Evolutionary conservation across 176 grass and related monocot species (phyloP).

Genomic region (Chrysopogon serrulatus): DNA sequence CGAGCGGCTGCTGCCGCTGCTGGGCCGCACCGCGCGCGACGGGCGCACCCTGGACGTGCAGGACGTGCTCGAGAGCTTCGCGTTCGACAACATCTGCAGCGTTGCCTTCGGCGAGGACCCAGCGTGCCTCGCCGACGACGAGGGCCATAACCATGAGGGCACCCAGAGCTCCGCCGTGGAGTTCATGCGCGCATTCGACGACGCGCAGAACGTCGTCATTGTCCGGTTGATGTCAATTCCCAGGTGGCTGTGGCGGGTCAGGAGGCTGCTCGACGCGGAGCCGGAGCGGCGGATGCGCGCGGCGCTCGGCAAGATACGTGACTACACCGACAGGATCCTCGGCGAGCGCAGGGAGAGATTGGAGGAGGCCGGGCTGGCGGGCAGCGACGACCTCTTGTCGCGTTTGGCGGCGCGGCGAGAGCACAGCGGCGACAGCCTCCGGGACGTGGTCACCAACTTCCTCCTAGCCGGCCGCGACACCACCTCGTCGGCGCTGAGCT

Average conservation of each 20-base stretch:
- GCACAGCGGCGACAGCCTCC: constrained; percentile 44
- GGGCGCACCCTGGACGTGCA: constrained; percentile 48
- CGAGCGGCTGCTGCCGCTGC: too few relatives aligned
- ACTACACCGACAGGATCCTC: constrained; percentile 39
- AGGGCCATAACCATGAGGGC: neutral
- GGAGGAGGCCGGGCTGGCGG: neutral
- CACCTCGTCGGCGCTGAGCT: constrained; percentile 61
- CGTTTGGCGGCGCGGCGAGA: constrained; percentile 35
- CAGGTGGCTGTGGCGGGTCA: constrained; percentile 46
- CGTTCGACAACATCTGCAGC: constrained; percentile 66
- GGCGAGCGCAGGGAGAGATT: constrained; percentile 20
- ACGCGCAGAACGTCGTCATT: constrained; percentile 24
- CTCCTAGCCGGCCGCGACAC: constrained; percentile 64
- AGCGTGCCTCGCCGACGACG: constrained; percentile 28
- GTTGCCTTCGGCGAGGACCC: constrained; percentile 58
- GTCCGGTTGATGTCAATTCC: constrained; percentile 40
- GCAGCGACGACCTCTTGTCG: constrained; percentile 47
- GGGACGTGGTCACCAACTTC: constrained; percentile 59
- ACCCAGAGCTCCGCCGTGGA: neutral
- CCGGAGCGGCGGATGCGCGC: constrained; percentile 32
- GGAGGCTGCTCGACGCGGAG: constrained; percentile 46
- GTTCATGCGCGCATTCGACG: constrained; percentile 47
- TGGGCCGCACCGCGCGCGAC: too few relatives aligned
- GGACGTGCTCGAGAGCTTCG: constrained; percentile 65
- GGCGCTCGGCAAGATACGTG: constrained; percentile 31